Base-by-base conservation (phyloP, 495 filamentous ascomycete genomes). In the Astrocystis sublimbata region DNA sequence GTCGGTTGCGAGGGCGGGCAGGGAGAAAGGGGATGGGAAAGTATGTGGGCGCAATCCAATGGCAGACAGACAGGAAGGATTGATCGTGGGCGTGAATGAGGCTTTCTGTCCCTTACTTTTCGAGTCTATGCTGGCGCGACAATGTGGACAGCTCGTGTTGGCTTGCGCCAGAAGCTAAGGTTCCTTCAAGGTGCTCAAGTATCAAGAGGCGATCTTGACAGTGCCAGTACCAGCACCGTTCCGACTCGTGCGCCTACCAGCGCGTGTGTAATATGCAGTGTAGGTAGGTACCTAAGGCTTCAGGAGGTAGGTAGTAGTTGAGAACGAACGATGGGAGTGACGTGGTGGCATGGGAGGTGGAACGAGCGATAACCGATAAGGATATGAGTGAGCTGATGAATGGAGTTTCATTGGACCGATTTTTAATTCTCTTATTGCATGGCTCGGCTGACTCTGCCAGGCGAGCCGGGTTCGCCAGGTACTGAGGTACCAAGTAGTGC, bases 331-430 rank as follows among this genome's bases (percentile, higher is more conserved):
- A 38, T 59, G 43, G 2, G 17, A 49, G 56, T 59, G 56, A 59
- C 43, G 56, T 59, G 56, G 56, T 59, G 31, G 56, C 30, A 38
- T 45, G 56, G 56, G 56, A 38, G 50, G 43, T 49, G 56, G 42
- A 59, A 59, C 56, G 30, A 38, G 33, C 41, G 55, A 57, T 57
- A 54, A 54, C 30, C 33, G 31, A 38, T 56, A 56, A 59, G n/a
- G n/a, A n/a, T n/a, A n/a, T n/a, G n/a, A n/a, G 50, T 59, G 56
- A 50, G 7, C 56, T 50, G 56, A 59, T 59, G n/a, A 40, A 35
- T 55, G 50, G 31, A 45, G 2, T 23, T 10, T 21, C 15, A 35
- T 15, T 35, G 4, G 30, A 21, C 54, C n/a, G n/a, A n/a, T n/a
- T n/a, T n/a, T n/a, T n/a, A n/a, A n/a, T n/a, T n/a, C 19, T 28